A percentile compares a stretch with the other conserved stretches of the same genome.
phyloP scores from a whole-genome alignment of 2,329 filamentous ascomycete genomes.

The Aspergillus arachidicola region DNA sequence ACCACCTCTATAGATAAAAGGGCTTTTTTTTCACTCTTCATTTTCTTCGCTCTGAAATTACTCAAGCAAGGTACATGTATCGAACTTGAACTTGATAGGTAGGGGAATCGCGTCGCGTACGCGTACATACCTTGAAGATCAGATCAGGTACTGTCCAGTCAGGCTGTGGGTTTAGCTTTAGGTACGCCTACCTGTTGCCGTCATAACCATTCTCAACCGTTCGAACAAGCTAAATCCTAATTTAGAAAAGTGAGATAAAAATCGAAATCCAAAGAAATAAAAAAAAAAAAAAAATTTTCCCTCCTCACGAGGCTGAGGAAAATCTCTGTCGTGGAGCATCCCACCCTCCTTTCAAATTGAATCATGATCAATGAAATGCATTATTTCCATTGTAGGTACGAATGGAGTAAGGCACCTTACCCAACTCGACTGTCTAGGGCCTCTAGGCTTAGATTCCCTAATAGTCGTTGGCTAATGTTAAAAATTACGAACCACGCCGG shows the following conservation, averaged over 20 bases:
- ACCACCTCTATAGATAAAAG: neutral
- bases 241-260: neutral
- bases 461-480: neutral
- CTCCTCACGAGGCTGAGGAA: conserved; percentile 6
- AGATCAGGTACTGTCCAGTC: neutral
- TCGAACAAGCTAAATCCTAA: neutral
- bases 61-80: neutral
- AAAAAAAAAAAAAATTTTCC: neutral
- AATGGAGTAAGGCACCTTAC: neutral
- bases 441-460: neutral
- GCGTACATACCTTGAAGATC: conserved; percentile 10
- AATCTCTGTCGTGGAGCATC: conserved; percentile 9
- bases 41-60: neutral
- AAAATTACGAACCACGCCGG: conserved; percentile 11
- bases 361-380: neutral
- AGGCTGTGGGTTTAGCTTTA: conserved; percentile 3
- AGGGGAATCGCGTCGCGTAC: conserved; percentile 23
- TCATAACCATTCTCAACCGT: neutral
- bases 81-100: neutral
- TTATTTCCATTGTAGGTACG: neutral
- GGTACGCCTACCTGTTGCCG: neutral
- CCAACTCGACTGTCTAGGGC: neutral
- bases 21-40: neutral
- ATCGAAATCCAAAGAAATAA: neutral
- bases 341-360: neutral